Conservation (phyloP, 2,329 filamentous ascomycete species). For the Pezicula neosporulosa region DNA sequence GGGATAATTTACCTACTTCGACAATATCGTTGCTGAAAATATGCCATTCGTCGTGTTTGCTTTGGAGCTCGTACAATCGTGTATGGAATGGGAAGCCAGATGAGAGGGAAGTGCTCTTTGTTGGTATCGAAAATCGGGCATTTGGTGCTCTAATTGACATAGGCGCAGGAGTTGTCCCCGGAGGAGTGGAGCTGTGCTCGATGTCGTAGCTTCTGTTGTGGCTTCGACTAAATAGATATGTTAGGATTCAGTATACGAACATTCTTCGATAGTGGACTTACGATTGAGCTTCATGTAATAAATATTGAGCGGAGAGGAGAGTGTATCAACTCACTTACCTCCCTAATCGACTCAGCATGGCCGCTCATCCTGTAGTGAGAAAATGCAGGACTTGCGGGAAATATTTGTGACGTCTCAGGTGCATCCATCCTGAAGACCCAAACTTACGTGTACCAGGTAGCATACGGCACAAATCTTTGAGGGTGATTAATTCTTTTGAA, state of each 20-base stretch:
- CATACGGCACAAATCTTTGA: too few relatives aligned
- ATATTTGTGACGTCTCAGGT: not conserved
- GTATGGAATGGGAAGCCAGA: constrained; percentile 7
- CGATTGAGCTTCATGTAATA: not conserved
- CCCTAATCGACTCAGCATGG: not conserved
- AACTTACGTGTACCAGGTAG: not conserved
- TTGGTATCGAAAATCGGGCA: constrained; percentile 3
- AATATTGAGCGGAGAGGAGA: not conserved
- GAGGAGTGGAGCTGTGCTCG: not conserved
- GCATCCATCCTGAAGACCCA: not conserved
- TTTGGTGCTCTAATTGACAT: not conserved
- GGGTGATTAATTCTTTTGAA: too few relatives aligned
- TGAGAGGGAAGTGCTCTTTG: constrained; percentile 5
- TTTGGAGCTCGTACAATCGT: constrained; percentile 3
- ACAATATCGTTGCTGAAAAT: constrained; percentile 5
- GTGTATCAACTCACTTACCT: not conserved
- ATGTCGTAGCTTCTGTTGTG: not conserved
- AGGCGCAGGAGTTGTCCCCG: not conserved
- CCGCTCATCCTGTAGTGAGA: not conserved
- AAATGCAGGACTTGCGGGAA: not conserved
- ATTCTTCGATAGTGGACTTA: not conserved
- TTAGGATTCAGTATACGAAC: not conserved
- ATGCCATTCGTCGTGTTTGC: constrained; percentile 6
- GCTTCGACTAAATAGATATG: not conserved
- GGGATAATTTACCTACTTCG: constrained; percentile 2